Percentiles rank a stretch among this genome's conserved stretches.
Evolutionary conservation across 169 alveolate species (phyloP).

Genomic region (Eimeria brunetti): DNA sequence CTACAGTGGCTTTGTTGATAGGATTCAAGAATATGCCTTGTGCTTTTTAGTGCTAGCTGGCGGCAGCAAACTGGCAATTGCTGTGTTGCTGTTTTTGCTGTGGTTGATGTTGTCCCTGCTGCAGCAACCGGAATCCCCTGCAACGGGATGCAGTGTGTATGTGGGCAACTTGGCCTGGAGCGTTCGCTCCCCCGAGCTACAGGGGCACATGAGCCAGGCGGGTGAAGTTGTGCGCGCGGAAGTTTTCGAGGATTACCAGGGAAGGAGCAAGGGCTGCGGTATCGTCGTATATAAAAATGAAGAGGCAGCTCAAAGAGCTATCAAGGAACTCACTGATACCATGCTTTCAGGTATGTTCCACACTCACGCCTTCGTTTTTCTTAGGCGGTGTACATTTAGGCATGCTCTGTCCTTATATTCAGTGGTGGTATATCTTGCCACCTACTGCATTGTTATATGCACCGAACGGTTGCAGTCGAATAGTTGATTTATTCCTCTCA

Average conservation of each 20-base stretch:
- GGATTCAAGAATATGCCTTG: neutral
- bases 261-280: slow-evolving; percentile 88
- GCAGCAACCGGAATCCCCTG: slow-evolving; percentile 78
- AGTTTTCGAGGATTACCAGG: slow-evolving; percentile 92
- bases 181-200: slow-evolving; percentile 93
- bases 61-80: neutral
- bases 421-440: too few relatives aligned
- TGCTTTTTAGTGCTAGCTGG: neutral
- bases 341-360: slow-evolving; percentile 61
- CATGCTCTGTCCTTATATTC: neutral
- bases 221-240: slow-evolving; percentile 94
- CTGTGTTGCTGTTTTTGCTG: slow-evolving; percentile 7
- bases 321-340: slow-evolving; percentile 82
- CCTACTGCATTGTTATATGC: too few relatives aligned
- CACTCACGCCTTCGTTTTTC: neutral
- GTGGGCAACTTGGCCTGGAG: slow-evolving; percentile 95
- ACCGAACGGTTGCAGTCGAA: too few relatives aligned
- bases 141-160: slow-evolving; percentile 91
- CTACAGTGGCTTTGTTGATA: neutral
- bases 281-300: slow-evolving; percentile 80
- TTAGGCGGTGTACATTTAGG: neutral
- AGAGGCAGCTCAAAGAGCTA: slow-evolving; percentile 82
- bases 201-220: slow-evolving; percentile 94
- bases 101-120: neutral
- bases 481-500: too few relatives aligned